These are phyloP conservation scores for Leucaena leucocephala DNA, from an alignment of 306 rosid genomes.

Conservation along the genomic window DNA sequence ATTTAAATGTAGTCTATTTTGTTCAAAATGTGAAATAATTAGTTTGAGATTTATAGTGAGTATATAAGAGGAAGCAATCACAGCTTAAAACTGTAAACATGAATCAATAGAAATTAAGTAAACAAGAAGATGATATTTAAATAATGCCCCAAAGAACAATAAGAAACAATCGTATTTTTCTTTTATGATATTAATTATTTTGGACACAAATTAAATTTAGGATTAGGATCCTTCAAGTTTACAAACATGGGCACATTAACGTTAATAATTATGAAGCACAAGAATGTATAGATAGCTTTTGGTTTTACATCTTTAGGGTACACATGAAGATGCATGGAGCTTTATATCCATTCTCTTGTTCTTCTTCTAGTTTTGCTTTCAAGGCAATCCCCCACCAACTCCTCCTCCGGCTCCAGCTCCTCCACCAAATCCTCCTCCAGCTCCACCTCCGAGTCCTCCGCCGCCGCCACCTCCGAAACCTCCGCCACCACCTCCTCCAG, in stretches of 20 bases:
- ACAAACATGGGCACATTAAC: neutral
- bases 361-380: constrained; percentile 19
- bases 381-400: constrained; percentile 67
- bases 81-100: neutral
- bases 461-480: constrained; percentile 50
- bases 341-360: neutral
- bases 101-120: neutral
- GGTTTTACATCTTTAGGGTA: neutral
- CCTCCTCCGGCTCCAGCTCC: constrained; percentile 40
- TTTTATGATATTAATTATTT: neutral
- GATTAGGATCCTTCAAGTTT: neutral
- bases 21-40: neutral
- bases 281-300: neutral
- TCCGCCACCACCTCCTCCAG: constrained; percentile 58
- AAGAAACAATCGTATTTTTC: neutral
- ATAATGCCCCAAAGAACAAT: neutral
- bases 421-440: constrained; percentile 64
- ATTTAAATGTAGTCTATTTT: neutral
- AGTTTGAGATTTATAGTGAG: neutral
- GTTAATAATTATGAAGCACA: neutral
- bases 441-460: no score
- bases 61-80: neutral
- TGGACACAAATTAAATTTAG: neutral
- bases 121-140: neutral
- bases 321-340: neutral